Conservation (phyloP, 805 yeast species). For the Spencermartinsiella europaea region DNA sequence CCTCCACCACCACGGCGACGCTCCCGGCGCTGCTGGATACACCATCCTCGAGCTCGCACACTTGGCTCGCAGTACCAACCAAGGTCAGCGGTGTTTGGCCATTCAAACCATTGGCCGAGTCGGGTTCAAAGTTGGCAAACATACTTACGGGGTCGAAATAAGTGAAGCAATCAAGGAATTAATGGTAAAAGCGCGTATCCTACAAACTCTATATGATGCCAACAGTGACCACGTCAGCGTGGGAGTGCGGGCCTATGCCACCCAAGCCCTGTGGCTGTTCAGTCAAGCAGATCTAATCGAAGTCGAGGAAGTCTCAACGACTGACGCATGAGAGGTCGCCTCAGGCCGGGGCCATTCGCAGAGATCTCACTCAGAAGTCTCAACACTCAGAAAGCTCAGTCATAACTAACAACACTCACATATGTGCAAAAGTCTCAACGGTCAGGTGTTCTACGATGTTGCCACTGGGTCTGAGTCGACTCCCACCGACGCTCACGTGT, state of each 20-base stretch:
- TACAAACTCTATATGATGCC: conserved; percentile 57
- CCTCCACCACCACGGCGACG: conserved; percentile 85
- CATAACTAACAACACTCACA: too few species aligned
- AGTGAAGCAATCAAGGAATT: conserved; percentile 66
- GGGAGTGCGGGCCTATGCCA: conserved; percentile 75
- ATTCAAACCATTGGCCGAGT: conserved; percentile 84
- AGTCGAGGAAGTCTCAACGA: not conserved
- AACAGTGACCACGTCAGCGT: conserved; percentile 62
- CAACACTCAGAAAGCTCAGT: too few species aligned
- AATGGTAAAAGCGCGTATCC: conserved; percentile 53
- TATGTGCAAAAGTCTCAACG: too few species aligned
- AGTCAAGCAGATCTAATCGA: conserved; percentile 28
- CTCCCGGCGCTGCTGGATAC: conserved; percentile 89
- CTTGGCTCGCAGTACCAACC: conserved; percentile 67
- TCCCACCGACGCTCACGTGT: too few species aligned
- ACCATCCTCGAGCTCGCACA: conserved; percentile 79
- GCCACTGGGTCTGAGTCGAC: too few species aligned
- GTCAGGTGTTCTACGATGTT: too few species aligned
- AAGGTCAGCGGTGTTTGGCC: conserved; percentile 84
- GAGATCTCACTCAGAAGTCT: too few species aligned
- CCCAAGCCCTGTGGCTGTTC: conserved; percentile 92
- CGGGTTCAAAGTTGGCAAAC: conserved; percentile 67
- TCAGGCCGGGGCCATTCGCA: too few species aligned
- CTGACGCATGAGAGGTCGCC: too few species aligned
- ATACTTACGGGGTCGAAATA: conserved; percentile 38